phyloP scores from a whole-genome alignment of 805 yeast genomes.

The Lipomyces starkeyi region DNA sequence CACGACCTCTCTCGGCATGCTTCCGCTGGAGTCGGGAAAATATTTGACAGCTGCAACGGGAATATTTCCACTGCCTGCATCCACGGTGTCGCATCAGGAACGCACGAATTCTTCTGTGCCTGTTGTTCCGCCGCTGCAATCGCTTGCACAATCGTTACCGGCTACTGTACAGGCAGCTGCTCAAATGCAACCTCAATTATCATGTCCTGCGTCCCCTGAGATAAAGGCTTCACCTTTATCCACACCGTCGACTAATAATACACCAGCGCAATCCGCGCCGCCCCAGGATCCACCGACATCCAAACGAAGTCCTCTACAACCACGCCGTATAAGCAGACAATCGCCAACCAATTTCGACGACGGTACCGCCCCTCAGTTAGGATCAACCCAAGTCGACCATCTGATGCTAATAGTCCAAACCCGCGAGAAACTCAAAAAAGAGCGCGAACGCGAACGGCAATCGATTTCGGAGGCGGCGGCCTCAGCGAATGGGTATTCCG shows the following conservation, averaged over 20 bases:
- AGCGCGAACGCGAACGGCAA: constrained; percentile 4
- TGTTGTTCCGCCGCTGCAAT: constrained; percentile 1
- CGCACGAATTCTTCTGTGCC: not conserved
- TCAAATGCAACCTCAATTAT: not conserved
- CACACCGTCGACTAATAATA: constrained; percentile 9
- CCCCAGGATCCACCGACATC: constrained; percentile 11
- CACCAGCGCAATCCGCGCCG: constrained; percentile 17
- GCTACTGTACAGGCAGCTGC: not conserved
- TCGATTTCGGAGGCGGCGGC: not conserved
- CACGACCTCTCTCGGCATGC: constrained; percentile 3
- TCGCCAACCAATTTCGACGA: constrained; percentile 30
- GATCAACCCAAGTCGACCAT: constrained; percentile 79
- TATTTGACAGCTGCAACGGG: not conserved
- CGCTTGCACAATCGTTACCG: not conserved
- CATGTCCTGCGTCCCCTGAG: not conserved
- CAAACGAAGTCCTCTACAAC: constrained; percentile 9
- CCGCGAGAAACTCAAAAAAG: constrained; percentile 61
- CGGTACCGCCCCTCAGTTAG: constrained; percentile 15
- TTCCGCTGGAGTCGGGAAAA: not conserved
- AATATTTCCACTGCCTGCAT: constrained; percentile 7
- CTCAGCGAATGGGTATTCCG: not conserved
- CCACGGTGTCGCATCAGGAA: not conserved
- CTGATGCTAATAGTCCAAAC: constrained; percentile 91
- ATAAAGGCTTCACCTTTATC: not conserved
- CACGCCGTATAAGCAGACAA: constrained; percentile 18